Evolutionary conservation across 768 basidiomycete species (phyloP).

Genomic region (Cantharellus anzutake): DNA sequence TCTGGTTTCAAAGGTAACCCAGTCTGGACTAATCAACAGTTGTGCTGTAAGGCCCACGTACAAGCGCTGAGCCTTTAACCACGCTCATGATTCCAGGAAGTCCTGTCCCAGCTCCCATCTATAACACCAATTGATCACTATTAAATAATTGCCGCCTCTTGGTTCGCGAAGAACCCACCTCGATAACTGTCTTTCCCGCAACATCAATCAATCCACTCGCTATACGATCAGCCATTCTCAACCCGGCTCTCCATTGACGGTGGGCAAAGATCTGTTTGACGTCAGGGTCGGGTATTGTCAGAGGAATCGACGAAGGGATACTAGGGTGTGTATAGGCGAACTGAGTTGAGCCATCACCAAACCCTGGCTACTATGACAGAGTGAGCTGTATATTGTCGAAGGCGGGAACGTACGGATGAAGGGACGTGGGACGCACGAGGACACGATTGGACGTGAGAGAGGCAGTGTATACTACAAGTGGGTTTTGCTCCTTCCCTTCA

Average conservation of each 20-base stretch:
- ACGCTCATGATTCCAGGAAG: neutral
- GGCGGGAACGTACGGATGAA: neutral
- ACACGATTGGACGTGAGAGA: neutral
- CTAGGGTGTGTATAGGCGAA: neutral
- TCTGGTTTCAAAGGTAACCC: neutral
- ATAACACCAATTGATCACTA: neutral
- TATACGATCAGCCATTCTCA: neutral
- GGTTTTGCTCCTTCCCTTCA: neutral
- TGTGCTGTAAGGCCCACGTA: neutral
- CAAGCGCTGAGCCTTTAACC: neutral
- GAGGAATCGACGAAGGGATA: neutral
- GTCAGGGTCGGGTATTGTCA: neutral
- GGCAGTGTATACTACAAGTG: neutral
- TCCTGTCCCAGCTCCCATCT: neutral
- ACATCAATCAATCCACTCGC: neutral
- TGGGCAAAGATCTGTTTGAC: neutral
- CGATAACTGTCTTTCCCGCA: neutral
- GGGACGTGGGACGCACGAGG: neutral
- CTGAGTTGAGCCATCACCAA: neutral
- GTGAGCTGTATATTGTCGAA: neutral
- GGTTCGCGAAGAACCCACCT: neutral
- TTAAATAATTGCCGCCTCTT: neutral
- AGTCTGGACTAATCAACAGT: neutral
- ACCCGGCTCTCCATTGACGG: neutral
- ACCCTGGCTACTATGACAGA: neutral